Evolutionary conservation across 768 basidiomycete species (phyloP), one percentile per base, ranked within the genome.

Genomic region (Boletus sp.): DNA sequence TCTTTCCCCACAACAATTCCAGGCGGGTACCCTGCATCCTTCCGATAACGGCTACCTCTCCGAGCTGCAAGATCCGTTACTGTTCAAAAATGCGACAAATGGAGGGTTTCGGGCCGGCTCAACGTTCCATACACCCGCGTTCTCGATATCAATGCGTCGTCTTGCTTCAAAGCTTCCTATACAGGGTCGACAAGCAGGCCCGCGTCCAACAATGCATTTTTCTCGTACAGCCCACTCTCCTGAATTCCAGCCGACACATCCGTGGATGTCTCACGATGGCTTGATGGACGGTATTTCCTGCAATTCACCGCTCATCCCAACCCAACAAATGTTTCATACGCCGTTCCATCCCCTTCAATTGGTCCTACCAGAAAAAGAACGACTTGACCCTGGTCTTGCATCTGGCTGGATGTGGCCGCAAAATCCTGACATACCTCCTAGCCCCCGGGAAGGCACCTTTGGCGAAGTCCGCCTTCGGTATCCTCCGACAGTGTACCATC

Each of bases 131-230:
- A 33, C 57, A 32, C 54, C 64, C 53, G 53, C 54, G 33, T 55
- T 62, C 35, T 71, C 70, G 37, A 63, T 70, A 55, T 70, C 74
- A 21, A 66, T 60, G 52, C 65, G 67, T n/a, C 71, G 66, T 19
- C 58, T 70, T 34, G 55, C 69, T 44, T 66, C 70, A 17, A 72
- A 70, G 23, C 60, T 64, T 40, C 64, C 74, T 42, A 37, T 50
- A 19, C 55, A 67, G 10, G 51, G 50, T 35, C 57, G 62, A 46
- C 67, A 63, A 21, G 39, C 58, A 41, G 63, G 64, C 15, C 54
- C 58, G 14, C 64, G 61, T 50, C 55, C 62, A 35, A 38, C 51
- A 27, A 38, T 35, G 17, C 42, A 57, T 29, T 29, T 59, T 54
- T 40, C 56, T 51, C 52, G 52, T 27, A 47, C 47, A n/a, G 21